A percentile compares a stretch with the other conserved stretches of the same genome.
Conservation (phyloP, 768 basidiomycete species). For the Chalciporus sphaerocephalus region DNA sequence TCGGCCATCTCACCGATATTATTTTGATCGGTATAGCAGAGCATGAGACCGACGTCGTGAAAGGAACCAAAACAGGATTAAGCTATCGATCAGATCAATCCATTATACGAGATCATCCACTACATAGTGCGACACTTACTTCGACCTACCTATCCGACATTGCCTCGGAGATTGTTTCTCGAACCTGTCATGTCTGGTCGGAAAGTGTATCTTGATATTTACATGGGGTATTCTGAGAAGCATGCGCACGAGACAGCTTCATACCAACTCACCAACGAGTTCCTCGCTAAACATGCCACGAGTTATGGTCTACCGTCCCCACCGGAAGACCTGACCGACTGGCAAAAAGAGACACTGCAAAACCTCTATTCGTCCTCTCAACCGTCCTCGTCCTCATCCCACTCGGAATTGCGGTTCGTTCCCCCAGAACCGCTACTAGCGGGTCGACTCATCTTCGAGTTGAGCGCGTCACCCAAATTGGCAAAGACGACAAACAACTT, state of each 20-base stretch:
- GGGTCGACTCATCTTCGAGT: constrained; percentile 40
- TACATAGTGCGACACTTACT: no score
- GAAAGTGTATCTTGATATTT: constrained; percentile 39
- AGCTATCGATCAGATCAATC: background rate
- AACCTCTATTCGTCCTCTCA: constrained; percentile 32
- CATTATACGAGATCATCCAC: background rate
- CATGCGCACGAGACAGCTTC: constrained; percentile 23
- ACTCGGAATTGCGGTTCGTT: constrained; percentile 29
- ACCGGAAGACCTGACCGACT: constrained; percentile 38
- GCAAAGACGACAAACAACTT: constrained; percentile 48
- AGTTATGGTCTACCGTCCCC: constrained; percentile 41
- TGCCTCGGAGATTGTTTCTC: background rate
- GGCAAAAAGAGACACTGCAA: constrained; percentile 46
- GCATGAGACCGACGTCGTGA: background rate
- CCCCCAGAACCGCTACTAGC: constrained; percentile 36
- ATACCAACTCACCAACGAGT: constrained; percentile 32
- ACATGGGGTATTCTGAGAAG: constrained; percentile 34
- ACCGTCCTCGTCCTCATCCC: background rate
- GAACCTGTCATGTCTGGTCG: constrained; percentile 6
- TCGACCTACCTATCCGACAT: no score
- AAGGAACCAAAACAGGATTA: background rate
- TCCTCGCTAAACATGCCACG: constrained; percentile 35
- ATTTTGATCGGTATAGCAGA: background rate
- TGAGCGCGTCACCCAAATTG: constrained; percentile 37
- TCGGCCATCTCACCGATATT: constrained; percentile 45